These are phyloP conservation scores for Amniculicola lignicola DNA, from an alignment of 495 filamentous ascomycete species.

Conservation along the genomic window DNA sequence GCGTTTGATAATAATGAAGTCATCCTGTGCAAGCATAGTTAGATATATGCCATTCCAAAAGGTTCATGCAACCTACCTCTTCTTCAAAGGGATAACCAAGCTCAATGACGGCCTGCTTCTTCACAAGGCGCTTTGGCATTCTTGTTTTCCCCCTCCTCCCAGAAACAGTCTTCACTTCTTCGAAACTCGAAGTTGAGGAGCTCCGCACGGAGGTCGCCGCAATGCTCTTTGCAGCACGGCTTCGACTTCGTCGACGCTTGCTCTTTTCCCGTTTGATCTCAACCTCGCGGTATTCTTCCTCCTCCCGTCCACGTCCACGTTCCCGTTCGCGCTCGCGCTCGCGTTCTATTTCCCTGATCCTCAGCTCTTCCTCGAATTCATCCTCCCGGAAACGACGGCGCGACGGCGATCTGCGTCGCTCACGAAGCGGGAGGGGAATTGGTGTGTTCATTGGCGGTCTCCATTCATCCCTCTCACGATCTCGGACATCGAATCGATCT, in stretches of 20 bases:
- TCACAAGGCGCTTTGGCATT: conserved; percentile 73
- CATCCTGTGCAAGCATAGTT: conserved; percentile 53
- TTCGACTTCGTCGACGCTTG: conserved; percentile 14
- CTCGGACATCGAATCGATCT: background rate
- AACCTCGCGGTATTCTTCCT: conserved; percentile 33
- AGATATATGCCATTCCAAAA: background rate
- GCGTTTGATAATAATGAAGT: conserved; percentile 71
- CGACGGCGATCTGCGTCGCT: conserved; percentile 28
- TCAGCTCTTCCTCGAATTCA: conserved; percentile 48
- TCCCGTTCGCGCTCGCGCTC: conserved; percentile 34
- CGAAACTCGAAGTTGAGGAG: conserved; percentile 37
- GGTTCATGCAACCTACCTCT: conserved; percentile 58
- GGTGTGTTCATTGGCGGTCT: conserved; percentile 51
- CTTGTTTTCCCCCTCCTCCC: conserved; percentile 85
- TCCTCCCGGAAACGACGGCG: conserved; percentile 36
- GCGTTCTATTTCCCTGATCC: conserved; percentile 33
- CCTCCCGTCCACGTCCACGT: conserved; percentile 23
- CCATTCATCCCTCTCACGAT: conserved; percentile 43
- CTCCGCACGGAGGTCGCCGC: conserved; percentile 26
- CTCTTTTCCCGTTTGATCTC: conserved; percentile 29
- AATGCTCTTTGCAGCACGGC: conserved; percentile 19
- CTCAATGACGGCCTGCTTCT: conserved; percentile 73
- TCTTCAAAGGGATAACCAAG: conserved; percentile 82
- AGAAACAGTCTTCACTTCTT: conserved; percentile 42
- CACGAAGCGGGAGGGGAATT: conserved; percentile 52